Percentiles rank a stretch among this genome's conserved stretches.
These are phyloP conservation scores for Penicillium palitans DNA, from an alignment of 2,329 filamentous ascomycete genomes.

Conservation along the genomic window DNA sequence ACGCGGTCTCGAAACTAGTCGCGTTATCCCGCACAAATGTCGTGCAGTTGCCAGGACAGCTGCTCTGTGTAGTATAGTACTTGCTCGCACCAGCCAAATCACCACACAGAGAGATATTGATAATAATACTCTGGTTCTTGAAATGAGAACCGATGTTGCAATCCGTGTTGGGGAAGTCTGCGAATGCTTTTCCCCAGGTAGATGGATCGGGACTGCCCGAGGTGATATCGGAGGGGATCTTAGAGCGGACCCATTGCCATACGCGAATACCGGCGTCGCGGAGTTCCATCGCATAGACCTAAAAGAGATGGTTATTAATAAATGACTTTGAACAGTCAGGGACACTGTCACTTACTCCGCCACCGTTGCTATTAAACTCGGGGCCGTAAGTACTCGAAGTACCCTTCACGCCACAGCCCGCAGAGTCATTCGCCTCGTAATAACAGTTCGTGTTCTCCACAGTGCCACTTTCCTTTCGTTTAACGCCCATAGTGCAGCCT, in stretches of 20 bases:
- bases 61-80: slow-evolving; percentile 35
- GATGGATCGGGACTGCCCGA: slow-evolving; percentile 58
- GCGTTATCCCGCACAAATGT: slow-evolving; percentile 61
- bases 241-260: slow-evolving; percentile 58
- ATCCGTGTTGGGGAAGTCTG: slow-evolving; percentile 65
- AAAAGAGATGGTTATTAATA: neutral
- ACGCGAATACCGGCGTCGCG: slow-evolving; percentile 63
- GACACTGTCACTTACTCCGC: slow-evolving; percentile 45
- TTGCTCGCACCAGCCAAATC: slow-evolving; percentile 46
- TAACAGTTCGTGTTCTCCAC: slow-evolving; percentile 52
- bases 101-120: slow-evolving; percentile 67
- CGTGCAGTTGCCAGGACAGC: slow-evolving; percentile 55
- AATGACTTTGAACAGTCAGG: neutral
- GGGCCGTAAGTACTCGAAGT: slow-evolving; percentile 51
- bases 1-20: slow-evolving; percentile 58
- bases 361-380: slow-evolving; percentile 56
- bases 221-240: slow-evolving; percentile 56
- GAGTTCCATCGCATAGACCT: slow-evolving; percentile 63
- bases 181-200: slow-evolving; percentile 62
- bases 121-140: slow-evolving; percentile 64
- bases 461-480: slow-evolving; percentile 55
- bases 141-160: slow-evolving; percentile 63
- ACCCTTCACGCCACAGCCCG: slow-evolving; percentile 59
- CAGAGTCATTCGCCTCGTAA: slow-evolving; percentile 54
- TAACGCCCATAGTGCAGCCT: slow-evolving; percentile 56